phyloP scores from a whole-genome alignment of 1,284 basidiomycete species.

The Cryptococcus sp. region DNA sequence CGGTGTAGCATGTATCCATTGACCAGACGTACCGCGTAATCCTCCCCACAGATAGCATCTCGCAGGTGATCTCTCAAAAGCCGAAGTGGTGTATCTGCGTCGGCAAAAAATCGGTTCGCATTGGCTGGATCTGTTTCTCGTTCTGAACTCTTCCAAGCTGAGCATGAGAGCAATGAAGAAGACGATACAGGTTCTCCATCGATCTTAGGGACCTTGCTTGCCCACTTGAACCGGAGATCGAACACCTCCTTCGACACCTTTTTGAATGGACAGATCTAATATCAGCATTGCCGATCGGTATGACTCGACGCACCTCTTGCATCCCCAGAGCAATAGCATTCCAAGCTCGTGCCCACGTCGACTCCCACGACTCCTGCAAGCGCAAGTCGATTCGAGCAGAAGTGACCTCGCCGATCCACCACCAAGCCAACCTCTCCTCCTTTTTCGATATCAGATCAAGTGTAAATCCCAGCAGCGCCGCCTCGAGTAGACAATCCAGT shows the following conservation, averaged over 20 bases:
- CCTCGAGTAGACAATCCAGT: constrained; percentile 35
- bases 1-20: neutral
- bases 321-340: constrained; percentile 17
- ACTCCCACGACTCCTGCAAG: constrained; percentile 13
- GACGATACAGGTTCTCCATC: neutral
- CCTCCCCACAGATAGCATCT: no score
- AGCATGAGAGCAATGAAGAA: no score
- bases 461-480: constrained; percentile 20
- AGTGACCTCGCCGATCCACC: constrained; percentile 27
- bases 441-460: constrained; percentile 16
- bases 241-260: neutral
- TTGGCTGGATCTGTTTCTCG: neutral
- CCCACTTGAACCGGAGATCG: constrained; percentile 23
- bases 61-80: neutral
- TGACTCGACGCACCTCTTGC: constrained; percentile 21
- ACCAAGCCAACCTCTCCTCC: constrained; percentile 32
- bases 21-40: neutral
- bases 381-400: neutral
- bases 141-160: neutral
- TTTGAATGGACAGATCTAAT: neutral
- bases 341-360: constrained; percentile 23
- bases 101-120: neutral
- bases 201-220: constrained; percentile 8
- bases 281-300: neutral
- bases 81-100: neutral